These are phyloP conservation scores for Pyrenochaeta sp. DNA, from an alignment of 2,329 filamentous ascomycete genomes.

Conservation along the genomic window DNA sequence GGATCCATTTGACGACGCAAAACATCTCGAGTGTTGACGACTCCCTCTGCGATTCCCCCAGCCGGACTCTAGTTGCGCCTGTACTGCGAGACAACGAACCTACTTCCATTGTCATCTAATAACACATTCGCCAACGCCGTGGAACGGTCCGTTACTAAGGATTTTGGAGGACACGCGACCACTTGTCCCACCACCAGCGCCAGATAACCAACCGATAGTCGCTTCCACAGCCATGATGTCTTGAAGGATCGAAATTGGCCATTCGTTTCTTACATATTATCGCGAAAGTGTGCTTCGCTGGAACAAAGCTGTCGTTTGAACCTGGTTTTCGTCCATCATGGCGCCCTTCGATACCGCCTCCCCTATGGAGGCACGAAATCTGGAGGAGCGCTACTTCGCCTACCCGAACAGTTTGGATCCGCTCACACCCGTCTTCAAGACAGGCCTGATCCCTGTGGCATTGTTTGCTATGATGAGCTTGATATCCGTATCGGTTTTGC, in stretches of 20 bases:
- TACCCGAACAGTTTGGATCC: constrained; percentile 42
- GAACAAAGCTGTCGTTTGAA: not conserved
- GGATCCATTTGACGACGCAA: constrained; percentile 4
- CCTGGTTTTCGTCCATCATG: constrained; percentile 12
- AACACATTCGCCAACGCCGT: constrained; percentile 1
- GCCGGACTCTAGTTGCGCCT: constrained; percentile 4
- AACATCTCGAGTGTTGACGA: constrained; percentile 11
- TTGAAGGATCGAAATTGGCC: constrained; percentile 15
- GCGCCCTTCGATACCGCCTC: constrained; percentile 14
- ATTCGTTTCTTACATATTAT: constrained; percentile 5
- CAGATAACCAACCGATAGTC: constrained; percentile 7
- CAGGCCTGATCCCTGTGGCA: constrained; percentile 56
- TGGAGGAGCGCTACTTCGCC: constrained; percentile 29
- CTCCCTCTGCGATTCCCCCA: constrained; percentile 4
- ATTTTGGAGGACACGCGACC: constrained; percentile 9
- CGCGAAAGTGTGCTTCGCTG: not conserved
- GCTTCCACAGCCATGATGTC: constrained; percentile 22
- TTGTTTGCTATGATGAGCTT: constrained; percentile 58
- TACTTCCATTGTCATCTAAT: not conserved
- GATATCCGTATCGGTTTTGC: constrained; percentile 52
- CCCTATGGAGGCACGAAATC: constrained; percentile 9
- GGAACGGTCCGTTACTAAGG: constrained; percentile 2
- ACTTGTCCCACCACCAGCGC: not conserved
- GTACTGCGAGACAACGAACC: constrained; percentile 9
- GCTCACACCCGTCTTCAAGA: constrained; percentile 36